Base-by-base conservation (phyloP, 2,329 filamentous ascomycete genomes). In the Polychaeton citri region DNA sequence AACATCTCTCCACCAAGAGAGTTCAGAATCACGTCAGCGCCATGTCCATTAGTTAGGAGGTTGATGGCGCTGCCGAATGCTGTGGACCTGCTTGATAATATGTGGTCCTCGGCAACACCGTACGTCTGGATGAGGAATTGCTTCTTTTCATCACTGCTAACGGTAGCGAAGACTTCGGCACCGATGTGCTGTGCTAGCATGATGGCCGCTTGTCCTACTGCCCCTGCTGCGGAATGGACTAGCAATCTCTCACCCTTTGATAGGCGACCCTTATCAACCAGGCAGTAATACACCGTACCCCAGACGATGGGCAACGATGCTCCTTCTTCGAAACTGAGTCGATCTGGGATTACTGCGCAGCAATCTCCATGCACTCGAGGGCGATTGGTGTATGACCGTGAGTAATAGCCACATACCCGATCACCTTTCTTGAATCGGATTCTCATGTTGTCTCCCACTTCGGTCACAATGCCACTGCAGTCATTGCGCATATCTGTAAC, bases 1-100 rank as follows among this genome's bases (percentile, higher is more conserved):
- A 58, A 43, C 6, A 47, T 30, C 12, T 50, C 39, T 2, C 54
- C 54, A 3, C 41, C 21, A 3, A 46, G 34, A 8, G 41, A 40
- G 40, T 51, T 57, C 21, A 59, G 40, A 3, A 58, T 39, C 6
- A 59, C 48, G 37, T 61, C 54, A 9, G 55, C 44, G 7, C 57
- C 56, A 6, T 21, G 30, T 8, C 43, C 47, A 19, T 35, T 28
- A 1, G 55, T 58, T 38, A 17, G 43, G 17, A 2, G 46, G 32
- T 36, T 33, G 3, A 59, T 34, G 3, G 33, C 51, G 3, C 42
- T 33, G 1, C 34, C 47, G 32, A 59, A 59, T 5, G 40, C 39
- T 37, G 1, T 39, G 33, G 19, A 54, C 45, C 8, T 51, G 43
- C 24, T 37, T 44, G 37, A 42, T 38, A 58, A 54, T 34, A 59